phyloP scores from a whole-genome alignment of 495 filamentous ascomycete genomes.

The Chaetomium tenue region DNA sequence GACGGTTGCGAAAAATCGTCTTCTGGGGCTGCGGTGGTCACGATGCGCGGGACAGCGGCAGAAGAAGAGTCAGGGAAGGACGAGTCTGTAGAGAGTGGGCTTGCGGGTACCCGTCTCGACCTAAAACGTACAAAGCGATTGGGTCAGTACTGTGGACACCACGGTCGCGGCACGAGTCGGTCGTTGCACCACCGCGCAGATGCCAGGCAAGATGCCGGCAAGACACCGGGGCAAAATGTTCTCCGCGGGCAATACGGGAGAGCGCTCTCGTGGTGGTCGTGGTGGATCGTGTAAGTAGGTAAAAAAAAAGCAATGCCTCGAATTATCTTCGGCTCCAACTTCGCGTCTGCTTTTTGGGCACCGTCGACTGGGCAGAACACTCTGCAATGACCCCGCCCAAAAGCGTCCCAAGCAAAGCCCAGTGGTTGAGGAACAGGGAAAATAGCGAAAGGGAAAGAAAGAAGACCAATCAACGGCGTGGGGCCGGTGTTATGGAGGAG shows the following conservation, averaged over 20 bases:
- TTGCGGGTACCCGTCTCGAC: slow-evolving; percentile 42
- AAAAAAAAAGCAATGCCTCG: background rate
- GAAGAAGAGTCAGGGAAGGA: slow-evolving; percentile 39
- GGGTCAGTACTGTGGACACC: slow-evolving; percentile 42
- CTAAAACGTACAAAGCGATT: slow-evolving; percentile 34
- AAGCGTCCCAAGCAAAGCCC: slow-evolving; percentile 14
- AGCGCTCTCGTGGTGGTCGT: background rate
- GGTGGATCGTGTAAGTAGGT: background rate
- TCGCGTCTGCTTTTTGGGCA: background rate
- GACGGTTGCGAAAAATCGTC: slow-evolving; percentile 26
- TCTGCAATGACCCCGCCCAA: slow-evolving; percentile 6
- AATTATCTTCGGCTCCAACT: background rate
- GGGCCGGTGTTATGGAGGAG: background rate
- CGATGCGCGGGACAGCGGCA: slow-evolving; percentile 39
- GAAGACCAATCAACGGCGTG: slow-evolving; percentile 14
- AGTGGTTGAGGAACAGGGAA: slow-evolving; percentile 3
- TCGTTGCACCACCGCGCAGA: slow-evolving; percentile 36
- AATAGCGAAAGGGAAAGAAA: background rate
- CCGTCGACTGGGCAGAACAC: background rate
- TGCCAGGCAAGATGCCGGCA: background rate
- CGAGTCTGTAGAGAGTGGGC: slow-evolving; percentile 45
- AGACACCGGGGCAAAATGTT: background rate
- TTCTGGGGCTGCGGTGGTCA: slow-evolving; percentile 38
- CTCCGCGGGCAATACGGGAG: background rate
- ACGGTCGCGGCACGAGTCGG: slow-evolving; percentile 29